phyloP scores from a whole-genome alignment of 1,284 basidiomycete species.

The Takashimella tepidaria region DNA sequence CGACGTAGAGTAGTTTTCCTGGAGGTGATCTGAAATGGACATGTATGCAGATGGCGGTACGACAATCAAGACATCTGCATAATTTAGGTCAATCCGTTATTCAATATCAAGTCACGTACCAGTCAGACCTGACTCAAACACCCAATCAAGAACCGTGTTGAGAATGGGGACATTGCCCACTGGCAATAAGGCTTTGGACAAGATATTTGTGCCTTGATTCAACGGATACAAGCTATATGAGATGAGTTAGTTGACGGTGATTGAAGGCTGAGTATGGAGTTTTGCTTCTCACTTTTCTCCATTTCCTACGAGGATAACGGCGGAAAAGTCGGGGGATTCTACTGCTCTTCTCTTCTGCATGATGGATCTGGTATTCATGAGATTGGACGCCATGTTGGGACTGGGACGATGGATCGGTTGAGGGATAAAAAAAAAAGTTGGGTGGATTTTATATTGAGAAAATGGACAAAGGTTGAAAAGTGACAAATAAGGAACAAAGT shows the following conservation, averaged over 20 bases:
- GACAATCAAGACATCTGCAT: slow-evolving; percentile 73
- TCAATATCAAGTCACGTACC: slow-evolving; percentile 51
- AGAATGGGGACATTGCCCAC: slow-evolving; percentile 83
- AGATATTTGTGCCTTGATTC: slow-evolving; percentile 41
- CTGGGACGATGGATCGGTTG: no score
- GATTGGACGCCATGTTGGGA: background rate
- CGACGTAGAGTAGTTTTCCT: slow-evolving; percentile 31
- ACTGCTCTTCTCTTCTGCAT: slow-evolving; percentile 16
- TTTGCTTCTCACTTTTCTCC: slow-evolving; percentile 72
- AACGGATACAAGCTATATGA: slow-evolving; percentile 42
- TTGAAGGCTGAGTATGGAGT: slow-evolving; percentile 1
- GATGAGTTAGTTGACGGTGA: background rate
- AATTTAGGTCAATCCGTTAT: slow-evolving; percentile 3
- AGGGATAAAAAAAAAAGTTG: background rate
- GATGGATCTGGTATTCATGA: background rate
- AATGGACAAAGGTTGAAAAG: background rate
- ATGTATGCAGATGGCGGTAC: slow-evolving; percentile 69
- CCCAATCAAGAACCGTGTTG: slow-evolving; percentile 76
- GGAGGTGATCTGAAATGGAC: slow-evolving; percentile 70
- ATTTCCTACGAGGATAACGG: slow-evolving; percentile 76
- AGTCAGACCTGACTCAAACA: slow-evolving; percentile 77
- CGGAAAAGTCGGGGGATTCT: slow-evolving; percentile 63
- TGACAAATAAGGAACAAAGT: background rate
- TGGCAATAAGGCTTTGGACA: slow-evolving; percentile 71
- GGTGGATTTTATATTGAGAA: background rate